Conservation (phyloP, 2,329 filamentous ascomycete species). For the Canariomyces notabilis region DNA sequence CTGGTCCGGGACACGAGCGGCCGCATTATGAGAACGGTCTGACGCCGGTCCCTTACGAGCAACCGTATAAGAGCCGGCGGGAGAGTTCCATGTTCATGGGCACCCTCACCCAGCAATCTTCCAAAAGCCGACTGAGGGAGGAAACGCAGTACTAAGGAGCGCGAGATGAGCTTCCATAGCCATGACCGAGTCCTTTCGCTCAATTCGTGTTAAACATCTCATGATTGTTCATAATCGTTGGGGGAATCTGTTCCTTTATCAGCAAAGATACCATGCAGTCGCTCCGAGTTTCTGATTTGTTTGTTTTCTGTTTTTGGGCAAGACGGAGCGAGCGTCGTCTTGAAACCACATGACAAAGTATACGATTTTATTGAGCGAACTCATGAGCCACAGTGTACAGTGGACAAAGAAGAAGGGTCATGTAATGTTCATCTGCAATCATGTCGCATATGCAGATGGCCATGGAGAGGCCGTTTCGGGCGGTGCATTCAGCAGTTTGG, state of each 20-base stretch:
- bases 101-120: slow-evolving; percentile 45
- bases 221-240: no score
- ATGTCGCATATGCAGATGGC: not conserved
- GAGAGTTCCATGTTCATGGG: slow-evolving; percentile 58
- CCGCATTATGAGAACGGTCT: slow-evolving; percentile 31
- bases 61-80: slow-evolving; percentile 45
- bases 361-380: slow-evolving; percentile 11
- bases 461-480: not conserved
- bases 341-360: slow-evolving; percentile 12
- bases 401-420: slow-evolving; percentile 1
- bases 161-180: slow-evolving; percentile 23
- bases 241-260: not conserved
- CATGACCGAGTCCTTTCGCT: not conserved
- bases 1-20: slow-evolving; percentile 35
- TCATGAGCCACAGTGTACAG: slow-evolving; percentile 1
- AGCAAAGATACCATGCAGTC: slow-evolving; percentile 22
- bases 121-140: slow-evolving; percentile 50
- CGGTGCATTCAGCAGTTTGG: not conserved
- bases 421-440: not conserved
- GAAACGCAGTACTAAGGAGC: slow-evolving; percentile 45
- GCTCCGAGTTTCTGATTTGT: slow-evolving; percentile 8
- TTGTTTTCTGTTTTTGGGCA: slow-evolving; percentile 3
- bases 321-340: not conserved
- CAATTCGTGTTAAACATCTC: slow-evolving; percentile 1
- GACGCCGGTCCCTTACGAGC: slow-evolving; percentile 32